Evolutionary conservation across 2,329 filamentous ascomycete species (phyloP).

Genomic region (Pseudocercospora vitis): DNA sequence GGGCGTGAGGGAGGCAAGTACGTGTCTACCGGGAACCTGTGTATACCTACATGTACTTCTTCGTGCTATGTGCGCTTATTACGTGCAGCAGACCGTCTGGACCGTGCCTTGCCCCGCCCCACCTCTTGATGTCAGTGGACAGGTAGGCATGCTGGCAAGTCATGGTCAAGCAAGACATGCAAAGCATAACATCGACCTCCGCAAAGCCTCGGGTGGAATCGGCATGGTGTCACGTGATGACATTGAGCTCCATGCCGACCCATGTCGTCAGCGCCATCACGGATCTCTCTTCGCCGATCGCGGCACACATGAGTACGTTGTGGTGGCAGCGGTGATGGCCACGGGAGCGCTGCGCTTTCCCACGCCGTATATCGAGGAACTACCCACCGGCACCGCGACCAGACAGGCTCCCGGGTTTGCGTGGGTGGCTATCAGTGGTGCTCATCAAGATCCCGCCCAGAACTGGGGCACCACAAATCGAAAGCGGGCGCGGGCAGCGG

Average conservation of each 20-base stretch:
- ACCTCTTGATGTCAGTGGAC: not conserved
- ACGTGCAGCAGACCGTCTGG: not conserved
- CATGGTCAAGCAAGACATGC: too few species aligned
- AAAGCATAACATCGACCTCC: too few species aligned
- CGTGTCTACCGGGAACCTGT: not conserved
- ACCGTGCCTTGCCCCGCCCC: not conserved
- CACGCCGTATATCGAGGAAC: conserved; percentile 76
- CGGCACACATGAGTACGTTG: not conserved
- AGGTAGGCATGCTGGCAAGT: not conserved
- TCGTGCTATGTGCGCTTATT: not conserved
- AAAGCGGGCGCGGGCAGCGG: conserved; percentile 67
- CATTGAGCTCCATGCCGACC: too few species aligned
- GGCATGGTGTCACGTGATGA: not conserved
- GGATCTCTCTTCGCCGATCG: not conserved
- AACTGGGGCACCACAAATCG: conserved; percentile 48
- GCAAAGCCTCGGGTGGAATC: conserved; percentile 3
- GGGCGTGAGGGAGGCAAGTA: not conserved
- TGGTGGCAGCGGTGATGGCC: not conserved
- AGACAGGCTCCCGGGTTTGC: conserved; percentile 85
- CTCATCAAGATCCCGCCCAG: conserved; percentile 56
- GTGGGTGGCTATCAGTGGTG: conserved; percentile 76
- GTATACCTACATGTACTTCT: not conserved
- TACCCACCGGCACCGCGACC: conserved; percentile 61
- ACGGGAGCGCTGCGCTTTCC: conserved; percentile 34
- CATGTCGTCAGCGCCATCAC: conserved; percentile 4